Evolutionary conservation across 805 yeast species (phyloP).

Genomic region (Cyberlindnera sargentensis): DNA sequence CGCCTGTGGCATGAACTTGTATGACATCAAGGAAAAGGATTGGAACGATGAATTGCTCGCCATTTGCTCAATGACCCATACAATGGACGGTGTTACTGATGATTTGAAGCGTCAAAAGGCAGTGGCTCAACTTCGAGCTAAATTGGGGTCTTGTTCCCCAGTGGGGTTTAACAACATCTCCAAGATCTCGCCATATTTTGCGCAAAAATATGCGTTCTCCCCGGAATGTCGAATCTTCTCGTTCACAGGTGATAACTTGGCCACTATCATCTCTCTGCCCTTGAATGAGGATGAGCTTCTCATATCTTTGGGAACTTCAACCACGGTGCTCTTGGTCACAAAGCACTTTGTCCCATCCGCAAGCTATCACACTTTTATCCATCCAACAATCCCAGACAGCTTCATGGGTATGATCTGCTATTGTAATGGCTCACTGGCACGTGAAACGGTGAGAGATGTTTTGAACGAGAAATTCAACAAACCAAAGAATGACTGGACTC

Average conservation of each 20-base stretch:
- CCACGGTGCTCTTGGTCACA: conserved; percentile 79
- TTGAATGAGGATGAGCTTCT: conserved; percentile 68
- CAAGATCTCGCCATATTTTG: conserved; percentile 51
- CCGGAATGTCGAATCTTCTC: conserved; percentile 55
- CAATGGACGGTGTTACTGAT: conserved; percentile 19
- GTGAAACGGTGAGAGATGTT: conserved; percentile 67
- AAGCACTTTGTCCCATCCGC: conserved; percentile 71
- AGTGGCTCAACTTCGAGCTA: conserved; percentile 33
- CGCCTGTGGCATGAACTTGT: conserved; percentile 90
- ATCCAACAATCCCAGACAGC: conserved; percentile 69
- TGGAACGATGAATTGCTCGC: conserved; percentile 54
- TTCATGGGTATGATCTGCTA: conserved; percentile 96
- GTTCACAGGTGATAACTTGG: conserved; percentile 88
- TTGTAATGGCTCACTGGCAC: conserved; percentile 83
- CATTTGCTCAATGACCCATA: conserved; percentile 27
- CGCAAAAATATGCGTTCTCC: conserved; percentile 54
- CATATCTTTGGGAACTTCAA: conserved; percentile 85
- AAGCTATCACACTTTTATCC: conserved; percentile 78
- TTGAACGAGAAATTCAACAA: conserved; percentile 40
- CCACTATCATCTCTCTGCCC: conserved; percentile 80
- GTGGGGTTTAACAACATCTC: conserved; percentile 46
- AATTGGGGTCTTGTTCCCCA: conserved; percentile 48
- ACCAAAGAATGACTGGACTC: conserved; percentile 44
- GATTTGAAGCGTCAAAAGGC: conserved; percentile 1
- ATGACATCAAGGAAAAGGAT: conserved; percentile 52